Base-by-base conservation (phyloP, 2,329 filamentous ascomycete species). In the Exophiala calicioides region DNA sequence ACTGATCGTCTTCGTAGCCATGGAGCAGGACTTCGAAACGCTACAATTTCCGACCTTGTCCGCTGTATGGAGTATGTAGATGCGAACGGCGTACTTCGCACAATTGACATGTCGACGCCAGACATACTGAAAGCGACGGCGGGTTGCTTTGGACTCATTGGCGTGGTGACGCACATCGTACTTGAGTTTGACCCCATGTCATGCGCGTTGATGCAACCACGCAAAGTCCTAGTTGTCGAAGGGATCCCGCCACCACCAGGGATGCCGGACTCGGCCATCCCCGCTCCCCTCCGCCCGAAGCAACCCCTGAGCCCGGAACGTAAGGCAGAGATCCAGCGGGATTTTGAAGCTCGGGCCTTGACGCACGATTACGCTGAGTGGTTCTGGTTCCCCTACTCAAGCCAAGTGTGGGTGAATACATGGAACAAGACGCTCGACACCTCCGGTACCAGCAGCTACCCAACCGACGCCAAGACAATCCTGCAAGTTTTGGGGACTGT, bases 311-410 rank as follows among this genome's bases (percentile, higher is more conserved):
- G 31, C 10, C 9, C 44, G 5, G 48, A 51, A 27, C 47, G 52
- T 6, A 49, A 44, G 19, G 52, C 52, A n/a, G 37, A 55, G 34
- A 46, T 55, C 13, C 52, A 55, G 7, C 50, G 53, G 1, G 68
- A 71, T 1, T 76, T 75, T 47, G 64, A 71, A 47, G 50, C 59
- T 2, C 60, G 65, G 2, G 70, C 70, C 10, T 56, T 57, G 0
- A 65, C 69, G 21, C 64, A 69, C 37, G 75, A 72, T 50, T 76
- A 76, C 44, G 60, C 63, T 16, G 73, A 77, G 52, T 76, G 71
- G 70, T 76, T 76, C 54, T 77, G 73, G 74, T 76, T 76, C 49
- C 67, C 74, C 0, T 74, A 72, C 44, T 67, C 69, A 15, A 63
- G 68, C 38, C 62, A 69, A 31, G 65, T 66, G 3, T 75, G 72